Base-by-base conservation (phyloP, 805 yeast genomes). In the Gaillardinia entomophila region DNA sequence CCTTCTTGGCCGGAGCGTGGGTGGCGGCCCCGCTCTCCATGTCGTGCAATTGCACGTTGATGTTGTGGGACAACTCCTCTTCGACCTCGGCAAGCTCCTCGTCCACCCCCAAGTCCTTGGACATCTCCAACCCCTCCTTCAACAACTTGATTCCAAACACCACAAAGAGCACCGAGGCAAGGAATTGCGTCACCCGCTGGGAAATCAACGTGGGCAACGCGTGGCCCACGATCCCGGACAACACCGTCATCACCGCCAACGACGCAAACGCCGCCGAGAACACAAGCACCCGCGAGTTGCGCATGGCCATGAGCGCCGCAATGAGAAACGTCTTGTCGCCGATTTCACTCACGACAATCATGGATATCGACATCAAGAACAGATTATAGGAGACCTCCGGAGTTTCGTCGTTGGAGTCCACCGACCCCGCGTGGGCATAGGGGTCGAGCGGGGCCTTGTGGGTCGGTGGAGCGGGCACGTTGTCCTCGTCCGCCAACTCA, bases 271-370 rank as follows among this genome's bases (percentile, higher is more conserved):
- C 92, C 12, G 96, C 79, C 6, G 86, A 68, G 55, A 92, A 90
- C n/a, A 92, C 97, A 29, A 86, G 69, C 50, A 73, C 48, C 48
- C 94, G 73, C 13, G 89, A 76, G 59, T 88, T 81, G 53, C 86
- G 84, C 97, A 92, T 92, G 19, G 97, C 96, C 96, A 92, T 89
- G 43, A 92, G 69, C 2, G 97, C 97, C 23, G 98, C 97, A 48
- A 92, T 87, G 43, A 92, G 71, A 54, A 92, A 92, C 0, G 99
- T 92, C 64, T 92, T 92, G 58, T 92, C 99, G 38, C 98, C 98
- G 37, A 92, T 82, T 59, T 92, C 99, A 18, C 95, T 84, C n/a
- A 88, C 84, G 20, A 85, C 63, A 51, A 92, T 92, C 98, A 92
- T 92, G 12, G 90, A 75, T 22, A 80, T 64, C 2, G 97, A 76